Conservation (phyloP, 495 filamentous ascomycete species). For the Neurospora tetrasperma region DNA sequence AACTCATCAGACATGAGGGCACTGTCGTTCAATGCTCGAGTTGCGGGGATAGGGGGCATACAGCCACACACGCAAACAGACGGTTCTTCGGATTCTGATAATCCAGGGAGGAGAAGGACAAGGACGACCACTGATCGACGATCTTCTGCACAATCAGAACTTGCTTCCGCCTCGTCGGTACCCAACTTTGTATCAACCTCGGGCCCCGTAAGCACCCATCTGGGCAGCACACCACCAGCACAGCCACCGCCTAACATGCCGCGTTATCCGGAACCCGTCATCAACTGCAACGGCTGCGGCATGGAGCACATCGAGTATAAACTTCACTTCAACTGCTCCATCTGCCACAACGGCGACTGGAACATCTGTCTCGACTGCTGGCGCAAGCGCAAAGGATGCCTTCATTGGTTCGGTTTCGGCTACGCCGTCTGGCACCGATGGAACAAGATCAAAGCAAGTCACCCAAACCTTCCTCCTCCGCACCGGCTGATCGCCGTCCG, state of each 20-base stretch:
- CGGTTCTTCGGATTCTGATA: not conserved
- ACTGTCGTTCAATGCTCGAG: constrained; percentile 18
- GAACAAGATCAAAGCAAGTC: constrained; percentile 23
- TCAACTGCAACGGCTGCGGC: constrained; percentile 60
- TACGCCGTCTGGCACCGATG: constrained; percentile 51
- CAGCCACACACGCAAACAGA: constrained; percentile 5
- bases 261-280: constrained; percentile 56
- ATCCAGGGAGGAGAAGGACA: constrained; percentile 1
- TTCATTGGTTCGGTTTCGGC: constrained; percentile 70
- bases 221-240: constrained; percentile 1
- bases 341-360: constrained; percentile 58
- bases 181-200: constrained; percentile 10
- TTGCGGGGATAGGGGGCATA: constrained; percentile 15
- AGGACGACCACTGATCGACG: not conserved
- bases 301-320: constrained; percentile 64
- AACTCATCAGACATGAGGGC: constrained; percentile 8
- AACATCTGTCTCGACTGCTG: constrained; percentile 75
- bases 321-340: constrained; percentile 65
- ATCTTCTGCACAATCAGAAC: not conserved
- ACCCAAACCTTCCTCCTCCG: constrained; percentile 35
- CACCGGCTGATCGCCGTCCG: constrained; percentile 59
- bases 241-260: constrained; percentile 20
- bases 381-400: constrained; percentile 60
- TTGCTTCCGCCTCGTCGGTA: constrained; percentile 6
- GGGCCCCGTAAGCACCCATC: constrained; percentile 8